These are phyloP conservation scores for Fagopyrum homotropicum DNA, from an alignment of 148 eudicot species.

Conservation along the genomic window DNA sequence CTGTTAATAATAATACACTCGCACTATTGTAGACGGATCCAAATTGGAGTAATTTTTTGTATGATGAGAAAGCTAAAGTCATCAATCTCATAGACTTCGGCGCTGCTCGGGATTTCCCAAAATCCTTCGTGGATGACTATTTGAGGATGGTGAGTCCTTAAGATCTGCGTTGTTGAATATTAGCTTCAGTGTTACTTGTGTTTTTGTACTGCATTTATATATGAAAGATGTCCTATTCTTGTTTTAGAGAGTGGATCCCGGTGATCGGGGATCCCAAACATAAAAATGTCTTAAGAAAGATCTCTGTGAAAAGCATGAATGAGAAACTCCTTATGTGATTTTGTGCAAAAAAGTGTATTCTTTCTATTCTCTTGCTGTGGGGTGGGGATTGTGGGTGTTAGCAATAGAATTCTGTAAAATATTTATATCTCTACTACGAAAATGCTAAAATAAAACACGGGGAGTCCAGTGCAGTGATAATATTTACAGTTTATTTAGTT, in stretches of 20 bases:
- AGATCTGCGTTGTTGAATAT: background rate
- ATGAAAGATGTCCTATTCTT: background rate
- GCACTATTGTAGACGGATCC: constrained; percentile 83
- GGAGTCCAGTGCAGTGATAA: too few relatives aligned
- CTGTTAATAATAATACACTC: background rate
- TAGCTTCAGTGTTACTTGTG: background rate
- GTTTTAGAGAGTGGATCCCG: background rate
- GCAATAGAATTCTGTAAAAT: too few relatives aligned
- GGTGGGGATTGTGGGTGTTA: too few relatives aligned
- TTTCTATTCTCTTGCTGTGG: too few relatives aligned
- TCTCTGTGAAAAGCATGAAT: background rate
- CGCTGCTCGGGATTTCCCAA: constrained; percentile 84
- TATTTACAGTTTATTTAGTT: too few relatives aligned
- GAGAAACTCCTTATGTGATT: background rate
- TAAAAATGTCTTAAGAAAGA: background rate
- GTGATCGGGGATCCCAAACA: background rate
- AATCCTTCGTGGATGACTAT: constrained; percentile 79
- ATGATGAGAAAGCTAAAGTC: constrained; percentile 44
- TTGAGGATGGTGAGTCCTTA: constrained; percentile 65
- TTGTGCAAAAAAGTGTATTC: too few relatives aligned
- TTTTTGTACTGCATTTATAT: background rate
- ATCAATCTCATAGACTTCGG: constrained; percentile 95
- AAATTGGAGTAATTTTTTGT: constrained; percentile 90
- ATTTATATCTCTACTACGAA: too few relatives aligned
- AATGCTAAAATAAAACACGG: too few relatives aligned